A percentile compares a stretch with the other conserved stretches of the same genome.
Evolutionary conservation across 305 asterid genomes (phyloP).

Genomic region (Fraxinus sp.): DNA sequence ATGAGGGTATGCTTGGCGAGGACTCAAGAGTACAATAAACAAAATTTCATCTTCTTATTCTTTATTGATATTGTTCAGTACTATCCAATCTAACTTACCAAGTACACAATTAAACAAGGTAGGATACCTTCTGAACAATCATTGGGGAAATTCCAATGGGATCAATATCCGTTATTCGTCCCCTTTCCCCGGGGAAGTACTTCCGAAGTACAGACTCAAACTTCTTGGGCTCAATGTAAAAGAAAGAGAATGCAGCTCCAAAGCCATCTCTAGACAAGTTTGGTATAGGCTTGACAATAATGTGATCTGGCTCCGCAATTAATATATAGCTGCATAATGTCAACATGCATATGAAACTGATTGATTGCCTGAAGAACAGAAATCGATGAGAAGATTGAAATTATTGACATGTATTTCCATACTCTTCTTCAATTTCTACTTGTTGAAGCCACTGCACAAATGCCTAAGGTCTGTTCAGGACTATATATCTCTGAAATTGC

Average conservation of each 20-base stretch:
- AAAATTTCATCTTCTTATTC: neutral
- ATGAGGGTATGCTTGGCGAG: neutral
- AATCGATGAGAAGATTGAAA: neutral
- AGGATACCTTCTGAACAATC: constrained; percentile 76
- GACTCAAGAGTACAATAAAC: neutral
- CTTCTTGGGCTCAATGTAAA: constrained; percentile 92
- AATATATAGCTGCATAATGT: constrained; percentile 65
- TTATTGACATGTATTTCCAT: neutral
- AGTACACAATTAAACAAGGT: neutral
- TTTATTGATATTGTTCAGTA: neutral
- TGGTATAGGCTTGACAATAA: constrained; percentile 84
- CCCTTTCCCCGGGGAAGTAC: constrained; percentile 69
- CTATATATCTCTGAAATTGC: constrained; percentile 78
- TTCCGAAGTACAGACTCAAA: constrained; percentile 61
- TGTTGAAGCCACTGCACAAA: constrained; percentile 98
- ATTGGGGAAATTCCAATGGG: constrained; percentile 99
- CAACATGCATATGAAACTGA: constrained; percentile 8
- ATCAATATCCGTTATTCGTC: constrained; percentile 73
- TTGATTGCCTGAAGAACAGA: constrained; percentile 4
- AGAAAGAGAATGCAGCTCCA: constrained; percentile 92
- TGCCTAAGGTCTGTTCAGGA: constrained; percentile 96
- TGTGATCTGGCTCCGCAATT: constrained; percentile 37
- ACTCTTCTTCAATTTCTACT: constrained; percentile 84
- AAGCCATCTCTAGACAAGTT: constrained; percentile 65
- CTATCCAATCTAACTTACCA: neutral